phyloP scores from a whole-genome alignment of 1,284 basidiomycete species.

The Takashimella tepidaria region DNA sequence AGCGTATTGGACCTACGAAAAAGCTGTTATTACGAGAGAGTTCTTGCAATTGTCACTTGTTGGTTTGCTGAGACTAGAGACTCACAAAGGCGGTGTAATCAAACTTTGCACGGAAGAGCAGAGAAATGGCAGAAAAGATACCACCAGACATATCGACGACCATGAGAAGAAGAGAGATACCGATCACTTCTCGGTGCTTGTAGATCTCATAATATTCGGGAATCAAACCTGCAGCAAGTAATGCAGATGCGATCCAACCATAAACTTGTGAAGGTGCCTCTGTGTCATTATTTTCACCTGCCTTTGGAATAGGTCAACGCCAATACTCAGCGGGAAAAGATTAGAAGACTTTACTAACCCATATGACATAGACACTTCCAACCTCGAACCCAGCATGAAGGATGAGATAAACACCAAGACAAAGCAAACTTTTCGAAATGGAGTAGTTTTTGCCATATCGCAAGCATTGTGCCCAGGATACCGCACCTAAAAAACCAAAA shows the following conservation, averaged over 20 bases:
- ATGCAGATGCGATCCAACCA: conserved; percentile 59
- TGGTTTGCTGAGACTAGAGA: conserved; percentile 53
- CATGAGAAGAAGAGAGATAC: conserved; percentile 68
- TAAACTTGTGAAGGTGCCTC: conserved; percentile 56
- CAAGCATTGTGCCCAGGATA: conserved; percentile 64
- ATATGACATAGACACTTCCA: conserved; percentile 58
- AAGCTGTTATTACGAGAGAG: background rate
- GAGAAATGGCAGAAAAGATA: conserved; percentile 62
- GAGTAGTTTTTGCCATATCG: conserved; percentile 53
- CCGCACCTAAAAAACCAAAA: conserved; percentile 58
- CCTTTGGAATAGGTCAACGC: no score
- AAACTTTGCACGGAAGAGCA: conserved; percentile 63
- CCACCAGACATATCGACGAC: conserved; percentile 65
- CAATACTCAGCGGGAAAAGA: no score
- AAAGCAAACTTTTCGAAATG: conserved; percentile 47
- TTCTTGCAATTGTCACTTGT: background rate
- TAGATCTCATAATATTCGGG: conserved; percentile 64
- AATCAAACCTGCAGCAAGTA: conserved; percentile 61
- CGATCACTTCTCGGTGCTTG: conserved; percentile 62
- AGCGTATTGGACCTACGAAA: conserved; percentile 36
- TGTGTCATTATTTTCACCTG: conserved; percentile 52
- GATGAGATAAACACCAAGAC: conserved; percentile 46
- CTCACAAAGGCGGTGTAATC: conserved; percentile 62
- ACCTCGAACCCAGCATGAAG: conserved; percentile 58
- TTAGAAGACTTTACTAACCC: no score